Percentiles rank a stretch among this genome's conserved stretches.
Conservation (phyloP, 768 basidiomycete species). For the Trametes cubensis region DNA sequence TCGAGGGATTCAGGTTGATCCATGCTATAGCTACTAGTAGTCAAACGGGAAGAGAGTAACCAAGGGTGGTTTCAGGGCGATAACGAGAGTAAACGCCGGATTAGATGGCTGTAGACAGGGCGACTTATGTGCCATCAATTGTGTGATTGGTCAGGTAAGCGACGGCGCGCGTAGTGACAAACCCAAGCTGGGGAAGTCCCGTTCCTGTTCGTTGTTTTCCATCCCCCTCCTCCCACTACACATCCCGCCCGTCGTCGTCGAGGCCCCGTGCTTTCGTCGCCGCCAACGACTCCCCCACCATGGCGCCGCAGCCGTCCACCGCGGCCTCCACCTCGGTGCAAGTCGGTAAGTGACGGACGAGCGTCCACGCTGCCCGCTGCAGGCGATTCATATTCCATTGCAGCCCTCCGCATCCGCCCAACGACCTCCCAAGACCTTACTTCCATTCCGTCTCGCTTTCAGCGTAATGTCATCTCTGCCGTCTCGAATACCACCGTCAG, state of each 20-base stretch:
- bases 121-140: slow-evolving; percentile 12
- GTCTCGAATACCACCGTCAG: slow-evolving; percentile 72
- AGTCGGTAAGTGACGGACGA: slow-evolving; percentile 72
- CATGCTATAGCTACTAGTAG: too few relatives aligned
- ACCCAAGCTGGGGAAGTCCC: slow-evolving; percentile 22
- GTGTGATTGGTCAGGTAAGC: slow-evolving; percentile 23
- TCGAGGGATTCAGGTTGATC: too few relatives aligned
- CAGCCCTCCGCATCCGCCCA: slow-evolving; percentile 90
- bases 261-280: slow-evolving; percentile 29
- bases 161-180: slow-evolving; percentile 16
- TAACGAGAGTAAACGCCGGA: not conserved
- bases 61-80: too few relatives aligned
- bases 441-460: slow-evolving; percentile 92
- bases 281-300: slow-evolving; percentile 38
- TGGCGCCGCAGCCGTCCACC: slow-evolving; percentile 74
- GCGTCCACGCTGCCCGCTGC: slow-evolving; percentile 7
- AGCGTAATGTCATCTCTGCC: slow-evolving; percentile 84
- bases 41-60: too few relatives aligned
- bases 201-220: slow-evolving; percentile 26
- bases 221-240: slow-evolving; percentile 15
- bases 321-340: slow-evolving; percentile 83
- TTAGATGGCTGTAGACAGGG: not conserved
- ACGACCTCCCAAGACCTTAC: slow-evolving; percentile 80
- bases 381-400: slow-evolving; percentile 27
- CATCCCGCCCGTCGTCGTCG: slow-evolving; percentile 30